phyloP scores from a whole-genome alignment of 306 rosid genomes.

The Trifolium repens region DNA sequence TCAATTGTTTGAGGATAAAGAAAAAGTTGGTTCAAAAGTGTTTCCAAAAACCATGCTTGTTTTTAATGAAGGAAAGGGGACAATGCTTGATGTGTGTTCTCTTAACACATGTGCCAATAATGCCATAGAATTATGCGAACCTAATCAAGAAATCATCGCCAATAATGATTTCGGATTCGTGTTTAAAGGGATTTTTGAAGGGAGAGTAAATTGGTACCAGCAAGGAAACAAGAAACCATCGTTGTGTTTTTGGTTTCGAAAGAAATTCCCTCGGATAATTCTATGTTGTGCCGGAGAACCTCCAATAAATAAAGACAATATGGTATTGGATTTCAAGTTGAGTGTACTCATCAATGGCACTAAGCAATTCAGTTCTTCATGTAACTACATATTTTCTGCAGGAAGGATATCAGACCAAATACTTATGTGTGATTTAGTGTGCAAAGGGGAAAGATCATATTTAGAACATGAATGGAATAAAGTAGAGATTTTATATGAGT shows the following conservation, averaged over 20 bases:
- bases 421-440: constrained; percentile 23
- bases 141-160: background rate
- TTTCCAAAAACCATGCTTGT: constrained; percentile 6
- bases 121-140: constrained; percentile 1
- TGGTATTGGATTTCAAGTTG: constrained; percentile 2
- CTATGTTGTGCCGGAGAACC: constrained; percentile 13
- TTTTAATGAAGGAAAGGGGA: background rate
- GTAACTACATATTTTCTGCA: background rate
- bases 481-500: constrained; percentile 28
- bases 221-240: constrained; percentile 12
- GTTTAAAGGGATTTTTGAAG: background rate
- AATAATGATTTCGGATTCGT: background rate
- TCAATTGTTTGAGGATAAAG: background rate
- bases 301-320: background rate
- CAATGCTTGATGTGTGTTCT: constrained; percentile 6
- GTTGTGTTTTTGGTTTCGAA: constrained; percentile 2
- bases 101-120: background rate
- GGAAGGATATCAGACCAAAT: background rate
- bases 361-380: constrained; percentile 19
- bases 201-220: background rate
- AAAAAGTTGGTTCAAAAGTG: background rate
- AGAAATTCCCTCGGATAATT: constrained; percentile 3
- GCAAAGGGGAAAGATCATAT: background rate
- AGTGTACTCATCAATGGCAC: constrained; percentile 29
- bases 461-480: constrained; percentile 27